Percentiles rank a stretch among this genome's conserved stretches.
These are phyloP conservation scores for Acorus calamus DNA, from an alignment of 106 monocot genomes.

Conservation along the genomic window DNA sequence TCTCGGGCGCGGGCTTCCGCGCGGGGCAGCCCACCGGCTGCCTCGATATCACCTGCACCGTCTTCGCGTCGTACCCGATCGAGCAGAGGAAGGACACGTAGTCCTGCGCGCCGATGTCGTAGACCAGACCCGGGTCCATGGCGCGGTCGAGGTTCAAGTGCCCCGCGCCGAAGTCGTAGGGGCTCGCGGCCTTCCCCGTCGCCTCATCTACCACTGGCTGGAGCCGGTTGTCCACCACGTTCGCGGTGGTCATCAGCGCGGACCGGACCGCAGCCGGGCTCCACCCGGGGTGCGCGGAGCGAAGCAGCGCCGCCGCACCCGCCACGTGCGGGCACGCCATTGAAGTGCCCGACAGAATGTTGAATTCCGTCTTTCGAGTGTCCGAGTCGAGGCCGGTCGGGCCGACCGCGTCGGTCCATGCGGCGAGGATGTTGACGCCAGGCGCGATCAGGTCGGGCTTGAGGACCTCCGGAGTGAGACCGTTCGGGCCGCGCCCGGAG, in stretches of 20 bases:
- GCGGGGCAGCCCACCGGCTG: constrained; percentile 46
- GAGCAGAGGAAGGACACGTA: constrained; percentile 81
- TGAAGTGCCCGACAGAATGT: constrained; percentile 91
- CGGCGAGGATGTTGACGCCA: constrained; percentile 89
- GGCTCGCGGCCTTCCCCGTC: constrained; percentile 41
- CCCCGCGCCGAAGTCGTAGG: constrained; percentile 70
- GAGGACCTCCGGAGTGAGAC: constrained; percentile 58
- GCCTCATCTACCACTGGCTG: constrained; percentile 58
- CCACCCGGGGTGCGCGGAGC: constrained; percentile 79
- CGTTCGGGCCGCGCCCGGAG: constrained; percentile 89
- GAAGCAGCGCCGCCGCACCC: constrained; percentile 87
- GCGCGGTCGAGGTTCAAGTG: constrained; percentile 54
- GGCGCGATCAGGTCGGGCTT: constrained; percentile 95
- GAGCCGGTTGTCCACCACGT: constrained; percentile 43
- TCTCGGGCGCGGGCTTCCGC: constrained; percentile 31
- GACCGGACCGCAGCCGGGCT: constrained; percentile 84
- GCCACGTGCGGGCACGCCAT: constrained; percentile 93
- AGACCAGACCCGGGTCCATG: constrained; percentile 86
- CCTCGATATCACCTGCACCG: constrained; percentile 73
- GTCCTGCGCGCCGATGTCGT: constrained; percentile 55
- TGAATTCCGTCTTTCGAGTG: constrained; percentile 76
- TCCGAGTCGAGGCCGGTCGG: constrained; percentile 76
- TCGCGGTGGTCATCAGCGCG: constrained; percentile 88
- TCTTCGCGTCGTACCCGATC: constrained; percentile 51
- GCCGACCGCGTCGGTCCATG: constrained; percentile 85